Percentiles rank a stretch among this genome's conserved stretches.
Conservation (phyloP, 2,329 filamentous ascomycete genomes). For the Tricladium varicosporioides region DNA sequence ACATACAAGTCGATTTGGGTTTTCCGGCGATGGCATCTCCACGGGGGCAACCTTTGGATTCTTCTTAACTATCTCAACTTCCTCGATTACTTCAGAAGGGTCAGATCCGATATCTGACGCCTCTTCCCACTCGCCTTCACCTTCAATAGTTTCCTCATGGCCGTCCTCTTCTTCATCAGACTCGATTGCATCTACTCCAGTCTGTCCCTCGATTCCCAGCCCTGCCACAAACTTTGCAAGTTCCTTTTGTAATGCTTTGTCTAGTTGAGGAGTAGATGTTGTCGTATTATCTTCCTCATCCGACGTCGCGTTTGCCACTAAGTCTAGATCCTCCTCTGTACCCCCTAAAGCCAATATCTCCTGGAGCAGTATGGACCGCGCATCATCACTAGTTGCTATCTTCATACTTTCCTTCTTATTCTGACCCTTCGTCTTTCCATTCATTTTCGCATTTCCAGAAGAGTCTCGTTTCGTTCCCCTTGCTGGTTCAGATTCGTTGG, state of each 20-base stretch:
- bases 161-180: constrained; percentile 31
- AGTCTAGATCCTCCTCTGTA: constrained; percentile 61
- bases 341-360: constrained; percentile 66
- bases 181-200: constrained; percentile 31
- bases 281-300: constrained; percentile 42
- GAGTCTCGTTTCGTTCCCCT: constrained; percentile 35
- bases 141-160: constrained; percentile 36
- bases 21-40: constrained; percentile 17
- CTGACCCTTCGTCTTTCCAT: constrained; percentile 24
- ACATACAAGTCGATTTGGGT: constrained; percentile 35
- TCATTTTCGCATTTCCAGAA: constrained; percentile 31
- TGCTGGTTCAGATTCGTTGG: constrained; percentile 17
- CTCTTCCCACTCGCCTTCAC: constrained; percentile 34
- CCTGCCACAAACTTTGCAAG: constrained; percentile 50
- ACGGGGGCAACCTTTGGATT: not conserved
- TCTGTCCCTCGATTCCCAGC: constrained; percentile 46
- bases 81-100: constrained; percentile 6
- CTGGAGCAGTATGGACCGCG: constrained; percentile 48
- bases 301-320: constrained; percentile 55
- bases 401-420: constrained; percentile 17
- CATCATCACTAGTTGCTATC: constrained; percentile 15
- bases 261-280: constrained; percentile 31
- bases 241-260: constrained; percentile 49
- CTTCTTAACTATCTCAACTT: constrained; percentile 10
- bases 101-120: constrained; percentile 36